A percentile compares a stretch with the other conserved stretches of the same genome.
phyloP scores from a whole-genome alignment of 2,329 filamentous ascomycete species.

The Pezicula radicicola region DNA sequence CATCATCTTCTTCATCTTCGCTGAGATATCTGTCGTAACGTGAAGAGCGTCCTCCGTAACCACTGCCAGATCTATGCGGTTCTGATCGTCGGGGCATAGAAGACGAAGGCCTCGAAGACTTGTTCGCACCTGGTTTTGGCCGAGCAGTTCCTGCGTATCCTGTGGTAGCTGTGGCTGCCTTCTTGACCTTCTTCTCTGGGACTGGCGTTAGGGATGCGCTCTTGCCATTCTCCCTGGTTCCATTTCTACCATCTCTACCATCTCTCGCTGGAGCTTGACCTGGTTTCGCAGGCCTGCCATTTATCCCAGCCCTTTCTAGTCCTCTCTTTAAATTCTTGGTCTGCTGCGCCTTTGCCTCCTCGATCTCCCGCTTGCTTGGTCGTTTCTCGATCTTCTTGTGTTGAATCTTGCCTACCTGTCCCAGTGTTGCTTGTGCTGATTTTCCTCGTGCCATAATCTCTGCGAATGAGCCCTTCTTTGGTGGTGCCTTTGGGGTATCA shows the following conservation, averaged over 20 bases:
- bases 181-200: slow-evolving; percentile 57
- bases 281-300: slow-evolving; percentile 21
- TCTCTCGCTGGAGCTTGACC: slow-evolving; percentile 12
- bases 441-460: slow-evolving; percentile 73
- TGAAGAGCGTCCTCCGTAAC: slow-evolving; percentile 27
- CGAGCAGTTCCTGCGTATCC: slow-evolving; percentile 65
- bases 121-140: slow-evolving; percentile 44
- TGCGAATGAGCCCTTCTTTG: slow-evolving; percentile 71
- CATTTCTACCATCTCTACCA: slow-evolving; percentile 15
- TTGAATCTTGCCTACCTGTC: slow-evolving; percentile 68
- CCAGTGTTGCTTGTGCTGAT: slow-evolving; percentile 58
- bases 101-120: slow-evolving; percentile 23
- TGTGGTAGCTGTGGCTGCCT: slow-evolving; percentile 58
- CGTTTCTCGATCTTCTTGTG: slow-evolving; percentile 69
- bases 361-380: slow-evolving; percentile 48
- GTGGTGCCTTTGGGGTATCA: slow-evolving; percentile 32
- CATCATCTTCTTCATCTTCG: slow-evolving; percentile 36
- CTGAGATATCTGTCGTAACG: slow-evolving; percentile 31
- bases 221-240: slow-evolving; percentile 19
- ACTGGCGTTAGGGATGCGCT: slow-evolving; percentile 25
- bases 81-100: slow-evolving; percentile 7
- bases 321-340: slow-evolving; percentile 17
- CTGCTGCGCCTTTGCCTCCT: slow-evolving; percentile 23
- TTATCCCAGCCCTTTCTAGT: slow-evolving; percentile 16
- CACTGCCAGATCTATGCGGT: slow-evolving; percentile 10